Evolutionary conservation across 2,329 filamentous ascomycete species (phyloP).

Genomic region (Fusarium citri): DNA sequence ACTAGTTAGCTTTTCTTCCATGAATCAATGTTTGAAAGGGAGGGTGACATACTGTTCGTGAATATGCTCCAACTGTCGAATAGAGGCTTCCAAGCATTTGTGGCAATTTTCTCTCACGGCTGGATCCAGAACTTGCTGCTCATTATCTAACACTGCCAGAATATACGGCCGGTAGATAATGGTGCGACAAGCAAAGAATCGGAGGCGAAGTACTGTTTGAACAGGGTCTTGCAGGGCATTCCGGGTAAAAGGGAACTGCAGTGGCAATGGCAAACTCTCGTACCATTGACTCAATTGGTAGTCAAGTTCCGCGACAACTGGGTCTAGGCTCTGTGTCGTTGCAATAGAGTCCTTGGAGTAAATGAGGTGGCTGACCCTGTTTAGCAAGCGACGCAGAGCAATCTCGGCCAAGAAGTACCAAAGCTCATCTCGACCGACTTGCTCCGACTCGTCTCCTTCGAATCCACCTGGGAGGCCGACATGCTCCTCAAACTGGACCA

Average conservation of each 20-base stretch:
- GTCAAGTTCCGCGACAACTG: conserved; percentile 82
- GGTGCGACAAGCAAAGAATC: conserved; percentile 87
- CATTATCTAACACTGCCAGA: conserved; percentile 81
- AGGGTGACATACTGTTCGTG: conserved; percentile 73
- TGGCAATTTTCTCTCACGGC: conserved; percentile 81
- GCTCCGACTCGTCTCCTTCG: conserved; percentile 73
- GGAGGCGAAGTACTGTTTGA: conserved; percentile 80
- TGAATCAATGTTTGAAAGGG: background rate
- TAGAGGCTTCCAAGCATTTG: conserved; percentile 83
- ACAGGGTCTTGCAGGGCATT: conserved; percentile 76
- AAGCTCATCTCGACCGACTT: conserved; percentile 78
- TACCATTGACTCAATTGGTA: conserved; percentile 89
- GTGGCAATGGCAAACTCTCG: conserved; percentile 76
- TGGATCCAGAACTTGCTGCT: conserved; percentile 76
- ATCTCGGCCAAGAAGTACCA: conserved; percentile 92
- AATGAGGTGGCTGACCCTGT: conserved; percentile 82
- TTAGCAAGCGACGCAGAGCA: conserved; percentile 79
- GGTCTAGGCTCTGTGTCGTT: conserved; percentile 78
- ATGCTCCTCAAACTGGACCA: conserved; percentile 83
- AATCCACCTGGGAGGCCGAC: conserved; percentile 84
- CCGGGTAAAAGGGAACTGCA: conserved; percentile 81
- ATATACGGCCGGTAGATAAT: conserved; percentile 90
- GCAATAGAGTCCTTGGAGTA: conserved; percentile 79
- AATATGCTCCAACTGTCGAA: conserved; percentile 83
- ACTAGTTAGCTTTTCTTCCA: conserved; percentile 12